A percentile compares a stretch with the other conserved stretches of the same genome.
Conservation (phyloP, 805 yeast genomes). For the Hemisphaericaspora nanyangensis region DNA sequence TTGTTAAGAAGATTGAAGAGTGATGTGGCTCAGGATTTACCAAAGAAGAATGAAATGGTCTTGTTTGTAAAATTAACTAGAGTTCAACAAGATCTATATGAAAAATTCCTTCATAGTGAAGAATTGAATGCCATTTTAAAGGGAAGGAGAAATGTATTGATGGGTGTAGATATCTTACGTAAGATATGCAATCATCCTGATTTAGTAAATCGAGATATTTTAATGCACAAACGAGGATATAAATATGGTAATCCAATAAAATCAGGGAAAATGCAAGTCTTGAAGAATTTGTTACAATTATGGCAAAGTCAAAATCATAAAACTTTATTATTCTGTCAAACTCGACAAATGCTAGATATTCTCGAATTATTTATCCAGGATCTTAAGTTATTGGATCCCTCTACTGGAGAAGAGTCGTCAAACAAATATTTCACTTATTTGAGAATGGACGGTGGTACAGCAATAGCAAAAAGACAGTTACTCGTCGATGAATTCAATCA, state of each 20-base stretch:
- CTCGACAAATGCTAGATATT: constrained; percentile 90
- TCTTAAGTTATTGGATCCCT: constrained; percentile 17
- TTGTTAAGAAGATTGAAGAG: constrained; percentile 80
- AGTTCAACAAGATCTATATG: constrained; percentile 69
- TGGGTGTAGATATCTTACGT: constrained; percentile 85
- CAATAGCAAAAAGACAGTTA: constrained; percentile 68
- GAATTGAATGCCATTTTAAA: constrained; percentile 68
- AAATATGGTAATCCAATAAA: constrained; percentile 54
- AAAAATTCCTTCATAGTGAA: constrained; percentile 68
- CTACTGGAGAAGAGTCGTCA: background rate
- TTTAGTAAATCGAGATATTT: constrained; percentile 48
- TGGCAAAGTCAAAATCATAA: constrained; percentile 81
- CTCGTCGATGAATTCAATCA: constrained; percentile 80
- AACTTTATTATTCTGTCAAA: constrained; percentile 84
- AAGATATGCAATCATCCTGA: constrained; percentile 98
- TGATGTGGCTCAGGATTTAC: constrained; percentile 93
- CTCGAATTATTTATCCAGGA: constrained; percentile 60
- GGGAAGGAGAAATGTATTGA: constrained; percentile 78
- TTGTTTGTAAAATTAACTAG: constrained; percentile 83
- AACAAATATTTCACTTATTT: constrained; percentile 44
- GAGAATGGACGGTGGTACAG: constrained; percentile 94
- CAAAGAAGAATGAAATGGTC: constrained; percentile 91
- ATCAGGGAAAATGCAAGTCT: constrained; percentile 91
- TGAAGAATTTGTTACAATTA: constrained; percentile 63
- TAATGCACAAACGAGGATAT: constrained; percentile 28